These are phyloP conservation scores for Haberlea rhodopensis DNA, from an alignment of 257 asterid genomes.

Conservation along the genomic window DNA sequence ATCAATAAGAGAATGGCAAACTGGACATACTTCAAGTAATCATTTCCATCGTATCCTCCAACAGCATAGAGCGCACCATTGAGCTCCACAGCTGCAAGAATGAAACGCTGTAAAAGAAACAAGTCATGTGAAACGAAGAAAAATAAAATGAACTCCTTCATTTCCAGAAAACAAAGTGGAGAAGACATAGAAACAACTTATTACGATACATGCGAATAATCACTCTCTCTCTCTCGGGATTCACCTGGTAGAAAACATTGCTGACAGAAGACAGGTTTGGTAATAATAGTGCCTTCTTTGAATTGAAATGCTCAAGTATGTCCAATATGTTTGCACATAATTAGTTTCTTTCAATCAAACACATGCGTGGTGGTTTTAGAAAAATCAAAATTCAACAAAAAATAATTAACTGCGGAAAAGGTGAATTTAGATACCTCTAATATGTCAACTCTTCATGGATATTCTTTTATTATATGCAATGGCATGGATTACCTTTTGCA, in stretches of 20 bases:
- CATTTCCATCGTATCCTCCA: constrained; percentile 69
- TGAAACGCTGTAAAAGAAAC: constrained; percentile 55
- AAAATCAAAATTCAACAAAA: constrained; percentile 5
- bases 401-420: constrained; percentile 7
- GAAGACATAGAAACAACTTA: background rate
- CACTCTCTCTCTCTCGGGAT: background rate
- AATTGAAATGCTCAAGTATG: background rate
- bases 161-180: constrained; percentile 1
- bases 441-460: background rate
- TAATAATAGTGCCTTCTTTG: background rate
- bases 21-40: constrained; percentile 65
- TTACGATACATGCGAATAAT: constrained; percentile 1
- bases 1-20: background rate
- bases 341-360: background rate
- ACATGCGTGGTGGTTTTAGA: background rate
- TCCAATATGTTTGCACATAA: background rate
- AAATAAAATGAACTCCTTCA: background rate
- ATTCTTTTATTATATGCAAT: constrained; percentile 10
- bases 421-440: background rate
- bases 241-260: background rate
- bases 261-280: background rate
- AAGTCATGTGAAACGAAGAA: constrained; percentile 15
- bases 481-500: constrained; percentile 51
- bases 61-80: constrained; percentile 78
- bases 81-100: constrained; percentile 74